Base-by-base conservation (phyloP, 495 filamentous ascomycete species). In the Penicillium goetzii region DNA sequence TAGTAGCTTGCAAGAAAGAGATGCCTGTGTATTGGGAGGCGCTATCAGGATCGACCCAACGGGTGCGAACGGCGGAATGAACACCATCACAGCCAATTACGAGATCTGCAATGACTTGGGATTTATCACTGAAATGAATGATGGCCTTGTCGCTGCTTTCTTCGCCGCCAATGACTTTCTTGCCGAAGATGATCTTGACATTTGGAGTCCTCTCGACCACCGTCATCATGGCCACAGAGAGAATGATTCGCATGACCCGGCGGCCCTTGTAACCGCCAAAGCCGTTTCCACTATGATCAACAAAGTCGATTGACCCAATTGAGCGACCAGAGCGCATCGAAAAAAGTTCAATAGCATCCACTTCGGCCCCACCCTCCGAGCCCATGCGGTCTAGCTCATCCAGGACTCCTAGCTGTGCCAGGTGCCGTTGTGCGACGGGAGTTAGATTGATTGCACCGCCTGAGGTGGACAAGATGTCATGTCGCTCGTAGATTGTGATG, bases 381-480 rank as follows among this genome's bases (percentile, higher is more conserved):
- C 84, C 81, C 63, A 80, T 69, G 6, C 73, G 68, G 47, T 78
- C 69, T 56, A 84, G 57, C 58, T 79, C 74, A 43, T 78, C 67
- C 30, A 85, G 71, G 0, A 85, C 82, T 12, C 83, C 86, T 2
- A 89, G 75, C 41, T 78, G 76, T 57, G 85, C 81, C 4, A 89
- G 79, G 63, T 86, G 79, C 8, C 84, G 77, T 26, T 88, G 78
- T 3, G 86, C 85, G 30, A 85, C 84, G 2, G 86, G 86, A 0
- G 86, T 87, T 21, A 89, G 75, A 71, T 87, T 88, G 58, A 89
- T 81, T 12, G 85, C 83, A 28, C 86, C 86, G 28, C 86, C 86
- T 14, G 86, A 83, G 3, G 84, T 84, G 4, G 81, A 82, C 14
- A 85, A 78, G 5, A 80, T 67, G 19, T 84, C 76, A 45, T 86